Base-by-base conservation (phyloP, 1,139 yeast species). In the Suhomyces bokatorum region DNA sequence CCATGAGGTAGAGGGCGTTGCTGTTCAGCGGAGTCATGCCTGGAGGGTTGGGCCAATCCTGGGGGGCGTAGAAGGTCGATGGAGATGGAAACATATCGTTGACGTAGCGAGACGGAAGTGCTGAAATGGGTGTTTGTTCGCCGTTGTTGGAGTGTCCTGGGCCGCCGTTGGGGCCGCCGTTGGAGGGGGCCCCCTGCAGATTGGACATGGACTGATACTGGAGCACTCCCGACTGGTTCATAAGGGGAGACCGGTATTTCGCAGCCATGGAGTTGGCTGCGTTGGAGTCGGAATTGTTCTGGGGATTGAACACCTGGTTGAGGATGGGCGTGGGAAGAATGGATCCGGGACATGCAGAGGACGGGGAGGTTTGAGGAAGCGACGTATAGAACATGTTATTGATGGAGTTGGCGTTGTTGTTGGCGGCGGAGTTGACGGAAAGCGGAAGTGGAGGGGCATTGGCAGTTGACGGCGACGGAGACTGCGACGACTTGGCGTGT, bases 71-170 rank as follows among this genome's bases (percentile, higher is more conserved):
- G 49, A 78, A 75, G 43, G 72, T 78, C 9, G 77, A 70, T 1
- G 83, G 83, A 7, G 80, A 75, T 13, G 82, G 82, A 57, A 78
- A 78, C 56, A 78, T 68, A 53, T 78, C 83, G 47, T 74, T 75
- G 33, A 78, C 77, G 46, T 77, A 78, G 40, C 80, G 65, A 4
- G 78, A 70, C 0, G 81, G 80, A 26, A 78, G 59, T 2, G 77
- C 81, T 20, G 77, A 70, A 6, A 76, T 57, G 2, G 82, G 83
- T 0, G 80, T 73, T 42, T 75, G 81, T 38, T 73, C 79, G 6
- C 77, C 79, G 32, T 63, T 57, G 29, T 49, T 54, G 24, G 36
- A 2, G 17, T 22, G 22, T 6, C 36, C 36, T 6, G 22, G 44
- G 15, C 28, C n/a, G 16, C 9, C 13, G 9, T 14, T 30, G n/a